Evolutionary conservation across 2,329 filamentous ascomycete genomes (phyloP), one percentile per base, ranked within the genome.

Genomic region (Achaetomium macrosporum): DNA sequence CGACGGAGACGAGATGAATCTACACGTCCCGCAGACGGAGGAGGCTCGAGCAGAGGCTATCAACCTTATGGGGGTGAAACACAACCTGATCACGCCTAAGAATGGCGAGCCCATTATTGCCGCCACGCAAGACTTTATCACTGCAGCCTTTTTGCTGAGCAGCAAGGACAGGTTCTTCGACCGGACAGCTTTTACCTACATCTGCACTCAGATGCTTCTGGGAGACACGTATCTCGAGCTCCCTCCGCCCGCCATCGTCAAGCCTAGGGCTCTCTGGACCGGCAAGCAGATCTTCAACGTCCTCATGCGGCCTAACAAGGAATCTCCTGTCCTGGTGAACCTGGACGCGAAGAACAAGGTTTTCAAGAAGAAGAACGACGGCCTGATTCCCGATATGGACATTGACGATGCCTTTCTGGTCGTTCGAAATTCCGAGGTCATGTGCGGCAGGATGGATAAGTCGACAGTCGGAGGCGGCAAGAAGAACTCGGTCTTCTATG

Each of bases 71-170:
- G 93, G 93, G 40, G 91, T 99, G 51, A 96, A 96, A 72, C 84
- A 97, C 75, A 99, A 99, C 67, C 71, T 99, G 54, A 87, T 87
- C 3, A 99, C 93, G 0, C 93, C 93, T 1, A 96, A 96, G 71
- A 97, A 97, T 71, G 93, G 93, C 66, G 92, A 96, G 62, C 93
- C 93, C 1, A 95, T 99, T 63, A 97, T 99, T 72, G 90, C 91
- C 16, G 92, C 93, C n/a, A 99, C 95, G 30, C 93, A 99, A 65
- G 93, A 99, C 76, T 99, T 99, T 73, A 97, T 99, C 63, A 97
- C 92, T 25, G 91, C 91, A 4, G 88, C 93, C 0, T 99, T 90
- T 66, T 73, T 97, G 4, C 76, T 97, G 25, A 96, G 90, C 63
- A 88, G 85, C 69, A 97, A 97, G 66, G 92, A 97, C 66, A 82